Conservation (phyloP, 2,329 filamentous ascomycete genomes). For the Exophiala sp. region DNA sequence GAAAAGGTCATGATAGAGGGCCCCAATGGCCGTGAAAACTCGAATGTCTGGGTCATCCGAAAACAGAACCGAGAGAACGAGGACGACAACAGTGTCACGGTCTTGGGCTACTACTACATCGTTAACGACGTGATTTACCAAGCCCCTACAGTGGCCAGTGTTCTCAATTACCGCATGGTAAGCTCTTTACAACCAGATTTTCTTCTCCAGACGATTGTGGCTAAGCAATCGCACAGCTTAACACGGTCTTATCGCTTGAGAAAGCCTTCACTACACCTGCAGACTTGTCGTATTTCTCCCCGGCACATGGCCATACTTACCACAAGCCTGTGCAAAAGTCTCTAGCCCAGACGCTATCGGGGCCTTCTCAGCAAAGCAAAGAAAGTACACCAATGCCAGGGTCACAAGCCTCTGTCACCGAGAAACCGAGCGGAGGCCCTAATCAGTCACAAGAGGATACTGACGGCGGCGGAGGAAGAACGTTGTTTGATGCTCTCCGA, state of each 20-base stretch:
- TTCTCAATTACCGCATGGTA: constrained; percentile 52
- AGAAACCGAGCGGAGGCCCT: constrained; percentile 6
- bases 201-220: background rate
- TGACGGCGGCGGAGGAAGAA: constrained; percentile 35
- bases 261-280: constrained; percentile 51
- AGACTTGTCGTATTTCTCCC: constrained; percentile 51
- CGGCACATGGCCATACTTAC: constrained; percentile 56
- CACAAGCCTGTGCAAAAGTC: constrained; percentile 40
- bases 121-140: constrained; percentile 57
- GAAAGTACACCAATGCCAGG: constrained; percentile 45
- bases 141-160: constrained; percentile 55
- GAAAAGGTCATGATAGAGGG: constrained; percentile 38
- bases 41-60: constrained; percentile 55
- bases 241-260: constrained; percentile 51
- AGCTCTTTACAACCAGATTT: constrained; percentile 25
- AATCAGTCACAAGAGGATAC: constrained; percentile 13
- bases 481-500: constrained; percentile 45
- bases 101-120: constrained; percentile 55
- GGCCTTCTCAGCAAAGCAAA: constrained; percentile 42
- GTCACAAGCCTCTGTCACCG: constrained; percentile 15
- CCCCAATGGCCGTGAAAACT: constrained; percentile 39
- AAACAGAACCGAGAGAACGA: constrained; percentile 48
- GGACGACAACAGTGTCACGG: constrained; percentile 45
- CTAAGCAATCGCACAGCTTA: constrained; percentile 39
- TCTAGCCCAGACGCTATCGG: constrained; percentile 28